Base-by-base conservation (phyloP, 805 yeast genomes). In the Candida mattraensis region DNA sequence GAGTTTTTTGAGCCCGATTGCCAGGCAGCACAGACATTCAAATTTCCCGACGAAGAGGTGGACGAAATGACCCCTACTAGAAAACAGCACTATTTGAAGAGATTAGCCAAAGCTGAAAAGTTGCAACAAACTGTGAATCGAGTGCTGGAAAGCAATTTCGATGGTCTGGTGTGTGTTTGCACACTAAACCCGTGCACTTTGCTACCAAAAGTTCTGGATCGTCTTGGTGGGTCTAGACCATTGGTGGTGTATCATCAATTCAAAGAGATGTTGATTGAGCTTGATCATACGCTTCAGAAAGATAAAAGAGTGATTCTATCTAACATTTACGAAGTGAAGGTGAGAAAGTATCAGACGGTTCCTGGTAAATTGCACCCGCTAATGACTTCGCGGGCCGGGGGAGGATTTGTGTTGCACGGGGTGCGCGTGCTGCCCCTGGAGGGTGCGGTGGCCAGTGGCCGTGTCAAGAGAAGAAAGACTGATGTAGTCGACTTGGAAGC, bases 331-430 rank as follows among this genome's bases (percentile, higher is more conserved):
- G 96, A 89, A 59, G 77, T 94, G 1, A 71, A 86, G 44, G 93
- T 84, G 9, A 75, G 97, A 45, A 81, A 80, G 32, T 89, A 83
- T 58, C 99, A 93, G 66, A 87, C 97, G 3, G 78, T 91, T 18
- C 87, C 95, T 13, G 99, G 98, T 6, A 80, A 94, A 56, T 68
- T 91, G 53, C 99, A 93, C 60, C 99, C 99, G 0, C 56, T 81
- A 42, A 93, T 93, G 99, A 86, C 97, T 0, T 80, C 83, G 72
- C 74, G 87, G 51, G 88, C 95, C 5, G 89, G 83, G 39, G 98
- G 97, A 21, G 99, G 99, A 0, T 91, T 78, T 58, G 58, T 93
- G 3, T 65, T 88, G 47, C 74, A 79, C 67, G 95, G 91, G 3
- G 75, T 85, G 11, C 70, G 85, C 31, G 97, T 93, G 0, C 64